These are phyloP conservation scores for Zymoseptoria brevis DNA, from an alignment of 2,329 filamentous ascomycete genomes.

Conservation along the genomic window DNA sequence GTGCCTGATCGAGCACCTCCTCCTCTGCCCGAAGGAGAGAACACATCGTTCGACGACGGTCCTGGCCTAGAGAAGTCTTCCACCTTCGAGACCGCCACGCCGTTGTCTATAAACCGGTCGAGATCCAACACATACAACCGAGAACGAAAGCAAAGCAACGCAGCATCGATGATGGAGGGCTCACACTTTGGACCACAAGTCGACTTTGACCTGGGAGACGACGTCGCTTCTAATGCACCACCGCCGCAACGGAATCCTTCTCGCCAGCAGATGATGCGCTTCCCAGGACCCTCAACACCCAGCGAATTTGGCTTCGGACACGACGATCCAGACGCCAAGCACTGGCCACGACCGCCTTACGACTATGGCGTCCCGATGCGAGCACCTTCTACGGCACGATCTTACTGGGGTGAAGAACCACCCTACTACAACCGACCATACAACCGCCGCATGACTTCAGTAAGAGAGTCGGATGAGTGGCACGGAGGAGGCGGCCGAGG, in stretches of 20 bases:
- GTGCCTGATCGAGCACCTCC: background rate
- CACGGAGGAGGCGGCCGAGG: slow-evolving; percentile 11
- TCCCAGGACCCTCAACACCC: slow-evolving; percentile 10
- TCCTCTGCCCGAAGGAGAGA: slow-evolving; percentile 4
- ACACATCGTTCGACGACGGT: slow-evolving; percentile 3
- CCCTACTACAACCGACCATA: slow-evolving; percentile 21
- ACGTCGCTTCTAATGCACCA: slow-evolving; percentile 4
- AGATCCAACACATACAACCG: slow-evolving; percentile 6
- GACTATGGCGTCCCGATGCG: slow-evolving; percentile 18
- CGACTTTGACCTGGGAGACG: slow-evolving; percentile 17
- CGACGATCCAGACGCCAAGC: slow-evolving; percentile 17
- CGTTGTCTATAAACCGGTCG: background rate
- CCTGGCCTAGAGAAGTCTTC: slow-evolving; percentile 4
- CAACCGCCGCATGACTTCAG: slow-evolving; percentile 14
- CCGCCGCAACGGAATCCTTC: slow-evolving; percentile 18
- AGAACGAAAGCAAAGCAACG: slow-evolving; percentile 12
- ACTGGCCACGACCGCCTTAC: slow-evolving; percentile 16
- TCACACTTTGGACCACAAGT: slow-evolving; percentile 9
- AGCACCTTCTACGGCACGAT: slow-evolving; percentile 6
- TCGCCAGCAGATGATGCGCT: slow-evolving; percentile 20
- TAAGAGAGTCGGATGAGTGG: slow-evolving; percentile 19
- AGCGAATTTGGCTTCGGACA: slow-evolving; percentile 21
- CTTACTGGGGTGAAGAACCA: slow-evolving; percentile 20
- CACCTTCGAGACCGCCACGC: background rate
- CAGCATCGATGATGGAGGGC: slow-evolving; percentile 9